Base-by-base conservation (phyloP, 306 rosid genomes). In the Cicer pinnatifidum region DNA sequence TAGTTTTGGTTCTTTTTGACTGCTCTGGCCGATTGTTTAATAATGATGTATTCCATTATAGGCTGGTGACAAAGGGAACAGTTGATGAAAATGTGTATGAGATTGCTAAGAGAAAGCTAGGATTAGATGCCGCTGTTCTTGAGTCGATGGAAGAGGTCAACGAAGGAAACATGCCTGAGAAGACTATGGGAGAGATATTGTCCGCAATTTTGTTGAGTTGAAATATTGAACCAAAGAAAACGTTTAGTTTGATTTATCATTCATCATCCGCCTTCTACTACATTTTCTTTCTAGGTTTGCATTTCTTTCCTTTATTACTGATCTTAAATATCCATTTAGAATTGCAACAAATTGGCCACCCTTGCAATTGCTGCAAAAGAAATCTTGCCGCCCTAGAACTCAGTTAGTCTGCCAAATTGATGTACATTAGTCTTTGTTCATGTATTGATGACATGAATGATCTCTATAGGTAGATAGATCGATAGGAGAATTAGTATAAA, bases 141-240 rank as follows among this genome's bases (percentile, higher is more conserved):
- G 96, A 94, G 78, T 77, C 94, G 37, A n/a, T 88, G 74, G 98
- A 89, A 75, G 83, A 85, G 83, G 89, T 86, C 71, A 81, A 79
- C 43, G 93, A 88, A 81, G 90, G 96, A 41, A 87, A 82, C 72
- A 72, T 90, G 82, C 84, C 97, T 11, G 97, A 93, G 85, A 93
- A 86, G 88, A 94, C 96, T 57, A 94, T 94, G 98, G 98, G 97
- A 78, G 96, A 94, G 86, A 94, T 94, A 82, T 85, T 94, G 77
- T 94, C 97, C 0, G 70, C 97, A 40, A 89, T 94, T 79, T 85
- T 94, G 77, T 77, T 87, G 69, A 90, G 90, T 77, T 94, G 88
- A 84, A 78, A 71, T 41, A 41, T 67, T 37, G 38, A 38, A 58
- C 20, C 46, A 60, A 44, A 28, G 43, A 8, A 45, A 73, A 37